These are phyloP conservation scores for Entomophthora muscae DNA, from an alignment of 371 early-diverging fungal species.

Conservation along the genomic window DNA sequence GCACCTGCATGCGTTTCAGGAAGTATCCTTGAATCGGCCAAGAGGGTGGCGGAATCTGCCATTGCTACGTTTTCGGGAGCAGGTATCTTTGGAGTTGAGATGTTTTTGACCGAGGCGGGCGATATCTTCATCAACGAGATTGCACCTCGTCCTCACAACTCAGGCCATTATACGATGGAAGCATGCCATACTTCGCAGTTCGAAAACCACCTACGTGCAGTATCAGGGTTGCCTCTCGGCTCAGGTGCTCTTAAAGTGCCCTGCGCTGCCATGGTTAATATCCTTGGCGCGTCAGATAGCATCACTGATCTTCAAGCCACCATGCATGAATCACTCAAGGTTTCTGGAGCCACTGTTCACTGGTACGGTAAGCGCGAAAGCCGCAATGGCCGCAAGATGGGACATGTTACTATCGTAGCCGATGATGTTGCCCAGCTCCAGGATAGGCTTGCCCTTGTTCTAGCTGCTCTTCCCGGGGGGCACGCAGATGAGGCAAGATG, in stretches of 20 bases:
- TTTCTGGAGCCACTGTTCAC: slow-evolving; percentile 79
- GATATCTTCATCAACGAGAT: slow-evolving; percentile 80
- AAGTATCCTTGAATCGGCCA: slow-evolving; percentile 38
- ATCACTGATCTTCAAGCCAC: slow-evolving; percentile 11
- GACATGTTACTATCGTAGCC: slow-evolving; percentile 84
- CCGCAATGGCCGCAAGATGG: slow-evolving; percentile 87
- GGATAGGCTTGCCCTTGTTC: slow-evolving; percentile 34
- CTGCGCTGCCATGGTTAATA: slow-evolving; percentile 83
- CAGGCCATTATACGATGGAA: slow-evolving; percentile 95
- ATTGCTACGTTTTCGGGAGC: slow-evolving; percentile 61
- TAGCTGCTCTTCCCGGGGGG: slow-evolving; percentile 14
- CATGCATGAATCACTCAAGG: slow-evolving; percentile 33
- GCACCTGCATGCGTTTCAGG: slow-evolving; percentile 77
- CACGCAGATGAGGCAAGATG: not conserved
- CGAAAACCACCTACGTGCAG: slow-evolving; percentile 91
- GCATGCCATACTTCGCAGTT: slow-evolving; percentile 92
- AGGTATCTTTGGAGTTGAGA: slow-evolving; percentile 92
- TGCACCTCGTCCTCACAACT: slow-evolving; percentile 96
- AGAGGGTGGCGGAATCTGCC: slow-evolving; percentile 65
- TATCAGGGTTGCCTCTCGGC: slow-evolving; percentile 86
- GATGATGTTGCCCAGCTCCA: slow-evolving; percentile 57
- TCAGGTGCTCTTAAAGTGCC: slow-evolving; percentile 73
- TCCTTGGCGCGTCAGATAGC: slow-evolving; percentile 51
- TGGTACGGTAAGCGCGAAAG: slow-evolving; percentile 83
- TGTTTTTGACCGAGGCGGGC: slow-evolving; percentile 80